These are phyloP conservation scores for Yamadazyma epiphylla DNA, from an alignment of 1,139 yeast species.

Conservation along the genomic window DNA sequence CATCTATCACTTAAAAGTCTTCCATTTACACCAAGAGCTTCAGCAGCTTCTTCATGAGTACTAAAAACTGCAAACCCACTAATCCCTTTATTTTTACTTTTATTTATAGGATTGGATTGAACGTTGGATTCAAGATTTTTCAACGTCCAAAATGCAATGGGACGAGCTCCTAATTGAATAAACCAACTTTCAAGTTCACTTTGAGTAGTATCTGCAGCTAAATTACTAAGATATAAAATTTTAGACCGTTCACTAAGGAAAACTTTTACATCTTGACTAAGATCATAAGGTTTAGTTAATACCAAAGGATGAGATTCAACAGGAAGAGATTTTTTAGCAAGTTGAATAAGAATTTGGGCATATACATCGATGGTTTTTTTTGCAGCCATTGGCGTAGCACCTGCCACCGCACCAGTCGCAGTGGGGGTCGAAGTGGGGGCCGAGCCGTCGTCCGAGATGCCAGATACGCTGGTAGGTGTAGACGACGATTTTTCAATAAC, in stretches of 20 bases:
- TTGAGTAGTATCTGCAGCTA: constrained; percentile 85
- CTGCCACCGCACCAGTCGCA: no score
- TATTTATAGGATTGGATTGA: not conserved
- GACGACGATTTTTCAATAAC: constrained; percentile 3
- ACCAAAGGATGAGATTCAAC: constrained; percentile 51
- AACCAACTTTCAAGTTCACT: constrained; percentile 91
- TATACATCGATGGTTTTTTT: constrained; percentile 19
- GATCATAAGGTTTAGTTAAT: constrained; percentile 70
- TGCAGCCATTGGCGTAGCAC: constrained; percentile 5
- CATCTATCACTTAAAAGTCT: constrained; percentile 68
- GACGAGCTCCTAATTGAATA: constrained; percentile 79
- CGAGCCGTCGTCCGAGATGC: not conserved
- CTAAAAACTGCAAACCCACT: constrained; percentile 85
- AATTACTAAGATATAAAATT: constrained; percentile 71
- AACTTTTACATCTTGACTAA: constrained; percentile 62
- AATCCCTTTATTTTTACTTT: constrained; percentile 21
- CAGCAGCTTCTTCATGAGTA: constrained; percentile 82
- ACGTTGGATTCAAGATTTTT: constrained; percentile 45
- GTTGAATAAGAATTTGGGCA: constrained; percentile 43
- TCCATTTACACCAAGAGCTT: constrained; percentile 76
- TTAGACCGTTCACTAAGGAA: constrained; percentile 73
- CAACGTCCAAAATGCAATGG: constrained; percentile 86
- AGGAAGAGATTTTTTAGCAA: constrained; percentile 55
- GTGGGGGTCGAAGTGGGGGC: not conserved
- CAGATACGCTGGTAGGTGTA: constrained; percentile 5